phyloP scores from a whole-genome alignment of 768 basidiomycete species.

The Tephrocybe sp. region DNA sequence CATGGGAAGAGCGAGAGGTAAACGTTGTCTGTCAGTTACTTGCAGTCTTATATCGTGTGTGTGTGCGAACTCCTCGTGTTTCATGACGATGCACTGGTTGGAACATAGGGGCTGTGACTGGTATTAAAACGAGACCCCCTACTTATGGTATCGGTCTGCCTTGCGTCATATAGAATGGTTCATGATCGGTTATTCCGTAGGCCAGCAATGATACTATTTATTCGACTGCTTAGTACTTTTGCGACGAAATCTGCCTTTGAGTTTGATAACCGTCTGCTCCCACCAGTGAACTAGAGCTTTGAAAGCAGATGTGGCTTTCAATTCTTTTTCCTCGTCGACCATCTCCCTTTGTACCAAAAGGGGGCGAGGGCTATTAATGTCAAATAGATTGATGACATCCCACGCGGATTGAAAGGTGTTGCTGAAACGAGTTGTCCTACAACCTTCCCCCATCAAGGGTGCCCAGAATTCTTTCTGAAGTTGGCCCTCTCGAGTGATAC shows the following conservation, averaged over 20 bases:
- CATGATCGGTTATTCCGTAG: too few species aligned
- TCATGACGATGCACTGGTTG: neutral
- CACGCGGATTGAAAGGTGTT: slow-evolving; percentile 35
- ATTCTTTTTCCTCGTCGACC: slow-evolving; percentile 20
- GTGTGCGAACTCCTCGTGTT: neutral
- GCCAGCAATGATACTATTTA: too few species aligned
- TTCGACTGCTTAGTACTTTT: neutral
- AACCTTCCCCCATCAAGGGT: slow-evolving; percentile 39
- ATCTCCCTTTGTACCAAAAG: slow-evolving; percentile 25
- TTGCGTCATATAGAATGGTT: too few species aligned
- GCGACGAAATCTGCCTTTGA: slow-evolving; percentile 1
- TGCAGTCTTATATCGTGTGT: neutral
- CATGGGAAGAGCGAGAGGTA: neutral
- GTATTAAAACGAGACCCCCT: neutral
- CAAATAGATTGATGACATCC: slow-evolving; percentile 34
- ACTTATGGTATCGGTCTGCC: too few species aligned
- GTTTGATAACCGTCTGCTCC: slow-evolving; percentile 5
- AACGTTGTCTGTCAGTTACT: neutral
- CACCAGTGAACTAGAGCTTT: slow-evolving; percentile 6
- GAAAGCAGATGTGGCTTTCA: slow-evolving; percentile 13
- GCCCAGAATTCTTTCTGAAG: slow-evolving; percentile 44
- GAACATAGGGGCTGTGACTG: neutral
- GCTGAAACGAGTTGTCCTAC: slow-evolving; percentile 33
- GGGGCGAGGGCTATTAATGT: slow-evolving; percentile 7
- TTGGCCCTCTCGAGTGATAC: slow-evolving; percentile 36